A percentile compares a stretch with the other conserved stretches of the same genome.
These are phyloP conservation scores for Nicotiana paniculata DNA, from an alignment of 257 asterid species.

Conservation along the genomic window DNA sequence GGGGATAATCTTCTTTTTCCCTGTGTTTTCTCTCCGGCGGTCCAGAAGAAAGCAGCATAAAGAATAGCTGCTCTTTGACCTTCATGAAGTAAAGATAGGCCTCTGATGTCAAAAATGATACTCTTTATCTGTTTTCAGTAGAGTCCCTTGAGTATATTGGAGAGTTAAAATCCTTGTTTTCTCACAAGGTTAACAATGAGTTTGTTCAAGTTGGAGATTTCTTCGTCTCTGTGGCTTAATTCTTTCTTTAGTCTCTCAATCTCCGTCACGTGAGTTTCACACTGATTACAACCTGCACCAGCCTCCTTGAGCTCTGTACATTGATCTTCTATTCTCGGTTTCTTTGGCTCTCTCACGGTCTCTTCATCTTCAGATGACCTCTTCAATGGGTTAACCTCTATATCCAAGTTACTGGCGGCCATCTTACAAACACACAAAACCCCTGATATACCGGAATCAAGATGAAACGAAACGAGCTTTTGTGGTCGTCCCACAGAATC, in stretches of 20 bases:
- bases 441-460: conserved; percentile 5
- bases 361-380: conserved; percentile 3
- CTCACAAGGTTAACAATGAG: conserved; percentile 64
- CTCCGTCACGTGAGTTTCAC: conserved; percentile 43
- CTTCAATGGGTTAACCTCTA: neutral
- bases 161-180: conserved; percentile 68
- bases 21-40: neutral
- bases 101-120: neutral
- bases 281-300: conserved; percentile 3
- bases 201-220: conserved; percentile 54
- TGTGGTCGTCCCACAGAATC: neutral
- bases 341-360: neutral
- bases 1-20: neutral
- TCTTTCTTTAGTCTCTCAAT: conserved; percentile 56
- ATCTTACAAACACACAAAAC: conserved; percentile 9
- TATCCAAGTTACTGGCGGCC: neutral
- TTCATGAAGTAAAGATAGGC: neutral
- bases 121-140: neutral
- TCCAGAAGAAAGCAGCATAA: neutral
- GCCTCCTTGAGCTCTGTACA: conserved; percentile 16
- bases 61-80: neutral
- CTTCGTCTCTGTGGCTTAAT: conserved; percentile 52
- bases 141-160: neutral
- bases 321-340: conserved; percentile 2
- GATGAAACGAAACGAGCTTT: conserved; percentile 3